Evolutionary conservation across 2,329 filamentous ascomycete genomes (phyloP), one percentile per base, ranked within the genome.

Genomic region (Parascedosporium putredinis): DNA sequence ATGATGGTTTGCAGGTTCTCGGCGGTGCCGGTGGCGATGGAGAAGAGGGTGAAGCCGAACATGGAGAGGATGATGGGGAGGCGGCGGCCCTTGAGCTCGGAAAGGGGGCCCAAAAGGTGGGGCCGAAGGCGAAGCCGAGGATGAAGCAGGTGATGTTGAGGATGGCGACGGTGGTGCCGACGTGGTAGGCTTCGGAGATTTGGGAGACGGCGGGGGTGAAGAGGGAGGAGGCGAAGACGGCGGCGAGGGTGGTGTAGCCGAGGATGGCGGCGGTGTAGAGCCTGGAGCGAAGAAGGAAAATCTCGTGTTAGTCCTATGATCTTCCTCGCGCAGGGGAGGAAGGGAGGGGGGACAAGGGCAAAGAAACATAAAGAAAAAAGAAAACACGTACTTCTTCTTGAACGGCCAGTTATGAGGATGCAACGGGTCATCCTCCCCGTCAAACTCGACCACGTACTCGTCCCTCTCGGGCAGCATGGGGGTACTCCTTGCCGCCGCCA

Each of bases 341-440:
- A n/a, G n/a, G n/a, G n/a, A n/a, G n/a, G n/a, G n/a, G n/a, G n/a
- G n/a, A n/a, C n/a, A n/a, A n/a, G n/a, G n/a, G n/a, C n/a, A n/a
- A n/a, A n/a, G n/a, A n/a, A n/a, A n/a, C n/a, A n/a, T n/a, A n/a
- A n/a, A n/a, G n/a, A n/a, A n/a, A n/a, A n/a, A n/a, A n/a, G n/a
- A n/a, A n/a, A 16, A 8, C 25, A 72, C 75, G 60, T 64, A 79
- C 80, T 95, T 95, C 71, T 86, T 90, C 61, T 70, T 78, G 49
- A 86, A 60, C 0, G 85, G 75, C 89, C 89, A 95, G 63, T 95
- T 95, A 67, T 91, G 86, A 1, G 88, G 84, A 64, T 95, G 88
- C 53, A 90, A 61, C 2, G 88, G 88, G 59, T 95, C 89, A 55
- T 89, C 75, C 1, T 81, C 83, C 0, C 88, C 89, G 57, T 90